Evolutionary conservation across 2,329 filamentous ascomycete genomes (phyloP), one percentile per base, ranked within the genome.

Genomic region (Zymoseptoria ardabiliae): DNA sequence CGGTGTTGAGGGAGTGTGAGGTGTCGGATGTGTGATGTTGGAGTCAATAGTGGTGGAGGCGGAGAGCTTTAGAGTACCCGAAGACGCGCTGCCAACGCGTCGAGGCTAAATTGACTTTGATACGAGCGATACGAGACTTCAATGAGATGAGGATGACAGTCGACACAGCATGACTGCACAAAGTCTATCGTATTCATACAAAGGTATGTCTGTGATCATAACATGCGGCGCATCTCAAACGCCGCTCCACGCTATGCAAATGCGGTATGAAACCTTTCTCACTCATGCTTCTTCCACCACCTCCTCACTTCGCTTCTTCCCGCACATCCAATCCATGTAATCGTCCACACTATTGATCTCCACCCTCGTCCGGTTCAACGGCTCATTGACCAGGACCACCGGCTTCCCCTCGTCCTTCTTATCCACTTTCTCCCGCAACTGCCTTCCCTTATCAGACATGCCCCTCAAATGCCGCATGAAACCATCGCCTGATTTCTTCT

Each of bases 401-500:
- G 78, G 78, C 74, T 68, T 52, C 73, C 69, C 69, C 59, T 86
- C 82, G 30, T 87, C 82, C 28, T 79, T 68, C 68, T 78, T 66
- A 58, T 85, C 81, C 70, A 86, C 77, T 63, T 74, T 61, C 57
- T 77, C 68, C 60, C 90, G 82, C 73, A 82, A 88, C 54, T 71
- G 61, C 50, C 82, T 79, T 7, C 91, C 90, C 56, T 77, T 70
- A 11, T 77, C 66, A 56, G 80, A 85, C 63, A 84, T 72, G 1
- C 73, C 64, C 59, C 75, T 73, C 56, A 85, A 71, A 21, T 74
- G 61, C 48, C 66, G 56, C 8, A 75, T 68, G 65, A 85, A 84
- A 69, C 76, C 79, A 22, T 76, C 73, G 2, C 69, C 66, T 1
- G 74, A 72, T n/a, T 73, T 74, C 19, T 76, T 71, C 13, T 77